Percentiles rank a stretch among this genome's conserved stretches.
These are phyloP conservation scores for Andrographis paniculata DNA, from an alignment of 305 asterid genomes.

Conservation along the genomic window DNA sequence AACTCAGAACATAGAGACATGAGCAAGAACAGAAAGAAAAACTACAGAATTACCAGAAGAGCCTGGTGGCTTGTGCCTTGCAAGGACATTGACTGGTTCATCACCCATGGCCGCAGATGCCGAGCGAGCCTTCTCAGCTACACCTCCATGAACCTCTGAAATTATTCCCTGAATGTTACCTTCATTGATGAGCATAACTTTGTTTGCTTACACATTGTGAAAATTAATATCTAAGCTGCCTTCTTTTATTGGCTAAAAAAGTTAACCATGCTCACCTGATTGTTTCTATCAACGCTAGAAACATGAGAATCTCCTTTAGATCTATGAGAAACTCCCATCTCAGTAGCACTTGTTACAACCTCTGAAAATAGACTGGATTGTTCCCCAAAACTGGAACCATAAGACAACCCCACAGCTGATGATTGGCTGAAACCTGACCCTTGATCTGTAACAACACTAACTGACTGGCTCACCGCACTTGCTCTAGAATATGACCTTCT, in stretches of 20 bases:
- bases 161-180: slow-evolving; percentile 43
- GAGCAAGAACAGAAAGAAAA: background rate
- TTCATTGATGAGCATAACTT: slow-evolving; percentile 23
- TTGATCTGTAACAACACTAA: slow-evolving; percentile 38
- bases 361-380: slow-evolving; percentile 31
- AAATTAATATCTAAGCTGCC: too few species aligned
- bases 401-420: slow-evolving; percentile 47
- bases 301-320: slow-evolving; percentile 30
- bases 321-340: slow-evolving; percentile 40
- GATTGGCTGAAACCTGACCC: slow-evolving; percentile 40
- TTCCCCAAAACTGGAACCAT: slow-evolving; percentile 52
- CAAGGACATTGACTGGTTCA: slow-evolving; percentile 34
- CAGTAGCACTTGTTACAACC: slow-evolving; percentile 31
- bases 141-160: slow-evolving; percentile 40
- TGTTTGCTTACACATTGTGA: too few species aligned
- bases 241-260: background rate
- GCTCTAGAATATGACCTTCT: slow-evolving; percentile 46
- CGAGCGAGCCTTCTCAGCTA: slow-evolving; percentile 35
- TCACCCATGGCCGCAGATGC: slow-evolving; percentile 34
- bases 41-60: slow-evolving; percentile 36
- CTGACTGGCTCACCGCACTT: slow-evolving; percentile 37
- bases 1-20: slow-evolving; percentile 12
- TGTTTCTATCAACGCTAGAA: slow-evolving; percentile 30
- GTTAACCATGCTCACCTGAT: slow-evolving; percentile 38
- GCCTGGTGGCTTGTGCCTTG: slow-evolving; percentile 48